Percentiles rank a stretch among this genome's conserved stretches.
Conservation (phyloP, 169 alveolate genomes). For the Theileria luwenshuni region DNA sequence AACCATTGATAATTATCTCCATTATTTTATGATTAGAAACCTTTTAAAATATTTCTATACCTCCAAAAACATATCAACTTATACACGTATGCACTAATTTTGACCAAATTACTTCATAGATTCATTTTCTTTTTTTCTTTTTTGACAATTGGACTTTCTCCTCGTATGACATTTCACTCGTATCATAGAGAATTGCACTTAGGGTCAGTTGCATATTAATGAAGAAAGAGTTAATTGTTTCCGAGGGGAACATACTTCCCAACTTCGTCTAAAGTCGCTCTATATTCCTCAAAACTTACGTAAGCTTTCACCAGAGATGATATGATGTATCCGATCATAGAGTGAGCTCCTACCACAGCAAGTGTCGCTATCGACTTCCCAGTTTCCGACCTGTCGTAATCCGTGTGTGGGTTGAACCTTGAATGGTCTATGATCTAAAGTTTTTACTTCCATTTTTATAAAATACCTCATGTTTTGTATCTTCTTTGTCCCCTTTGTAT, state of each 20-base stretch:
- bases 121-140: conserved; percentile 4
- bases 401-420: background rate
- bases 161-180: conserved; percentile 47
- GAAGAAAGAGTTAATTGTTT: conserved; percentile 35
- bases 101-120: background rate
- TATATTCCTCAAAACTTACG: conserved; percentile 26
- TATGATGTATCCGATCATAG: conserved; percentile 29
- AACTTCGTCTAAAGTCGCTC: conserved; percentile 37
- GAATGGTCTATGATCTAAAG: background rate
- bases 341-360: conserved; percentile 37
- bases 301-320: conserved; percentile 28
- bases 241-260: conserved; percentile 23
- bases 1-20: too few relatives aligned
- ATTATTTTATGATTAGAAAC: too few relatives aligned
- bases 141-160: conserved; percentile 13
- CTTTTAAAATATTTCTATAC: too few relatives aligned
- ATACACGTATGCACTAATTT: background rate
- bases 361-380: conserved; percentile 46
- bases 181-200: conserved; percentile 53
- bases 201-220: conserved; percentile 42
- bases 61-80: too few relatives aligned
- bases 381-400: conserved; percentile 32
- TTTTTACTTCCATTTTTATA: background rate
- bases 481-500: conserved; percentile 37
- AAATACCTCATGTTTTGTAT: background rate